Conservation (phyloP, 2,329 filamentous ascomycete species). For the Plenodomus lindquistii region DNA sequence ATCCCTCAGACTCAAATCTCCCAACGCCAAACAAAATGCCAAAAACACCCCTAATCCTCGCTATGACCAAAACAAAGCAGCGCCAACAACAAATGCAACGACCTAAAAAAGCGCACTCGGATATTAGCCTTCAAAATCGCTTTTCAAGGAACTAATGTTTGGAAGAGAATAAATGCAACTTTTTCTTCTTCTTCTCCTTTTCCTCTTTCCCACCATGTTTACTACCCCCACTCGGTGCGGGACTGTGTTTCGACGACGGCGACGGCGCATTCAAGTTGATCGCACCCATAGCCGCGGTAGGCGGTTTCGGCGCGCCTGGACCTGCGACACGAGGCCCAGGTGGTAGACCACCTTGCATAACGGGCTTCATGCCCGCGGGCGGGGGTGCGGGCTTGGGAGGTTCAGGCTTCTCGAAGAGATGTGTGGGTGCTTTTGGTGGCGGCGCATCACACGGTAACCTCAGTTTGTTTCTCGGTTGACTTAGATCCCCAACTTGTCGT, state of each 20-base stretch:
- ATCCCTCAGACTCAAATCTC: constrained; percentile 1
- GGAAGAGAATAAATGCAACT: constrained; percentile 59
- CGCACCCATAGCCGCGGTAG: constrained; percentile 37
- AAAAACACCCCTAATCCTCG: constrained; percentile 1
- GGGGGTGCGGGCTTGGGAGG: constrained; percentile 59
- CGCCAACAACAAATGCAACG: constrained; percentile 10
- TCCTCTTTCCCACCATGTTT: constrained; percentile 26
- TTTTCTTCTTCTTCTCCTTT: constrained; percentile 57
- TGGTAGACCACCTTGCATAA: constrained; percentile 33
- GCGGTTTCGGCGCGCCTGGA: constrained; percentile 27
- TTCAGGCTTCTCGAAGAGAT: constrained; percentile 77
- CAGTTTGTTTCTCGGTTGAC: constrained; percentile 72
- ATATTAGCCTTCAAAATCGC: neutral
- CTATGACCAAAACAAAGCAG: constrained; percentile 16
- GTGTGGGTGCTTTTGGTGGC: constrained; percentile 78
- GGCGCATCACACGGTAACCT: constrained; percentile 81
- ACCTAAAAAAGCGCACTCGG: neutral
- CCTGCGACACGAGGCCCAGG: constrained; percentile 30
- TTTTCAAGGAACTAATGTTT: constrained; percentile 24
- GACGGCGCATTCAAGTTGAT: constrained; percentile 36
- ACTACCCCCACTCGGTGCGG: constrained; percentile 19
- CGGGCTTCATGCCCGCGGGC: constrained; percentile 49
- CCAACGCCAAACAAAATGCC: neutral
- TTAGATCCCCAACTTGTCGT: constrained; percentile 79
- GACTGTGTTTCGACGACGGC: constrained; percentile 8